phyloP scores from a whole-genome alignment of 805 yeast genomes.

The Metschnikowia hibisci region DNA sequence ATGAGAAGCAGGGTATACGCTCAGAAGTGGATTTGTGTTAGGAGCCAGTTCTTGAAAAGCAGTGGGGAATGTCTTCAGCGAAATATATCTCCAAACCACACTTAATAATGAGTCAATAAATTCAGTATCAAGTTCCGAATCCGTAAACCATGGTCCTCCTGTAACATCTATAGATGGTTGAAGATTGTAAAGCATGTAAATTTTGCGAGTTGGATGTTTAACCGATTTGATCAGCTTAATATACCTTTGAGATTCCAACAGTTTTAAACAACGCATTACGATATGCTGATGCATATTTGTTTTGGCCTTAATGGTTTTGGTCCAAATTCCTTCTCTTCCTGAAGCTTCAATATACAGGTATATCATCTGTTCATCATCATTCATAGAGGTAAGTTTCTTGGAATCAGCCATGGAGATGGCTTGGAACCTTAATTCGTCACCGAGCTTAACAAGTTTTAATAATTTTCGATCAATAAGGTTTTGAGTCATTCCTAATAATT shows the following conservation, averaged over 20 bases:
- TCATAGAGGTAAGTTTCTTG: constrained; percentile 68
- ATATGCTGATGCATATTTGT: constrained; percentile 89
- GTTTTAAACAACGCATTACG: constrained; percentile 77
- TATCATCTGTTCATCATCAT: constrained; percentile 83
- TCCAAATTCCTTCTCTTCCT: constrained; percentile 95
- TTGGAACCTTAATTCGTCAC: constrained; percentile 67
- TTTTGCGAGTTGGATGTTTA: constrained; percentile 88
- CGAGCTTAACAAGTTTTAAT: constrained; percentile 64
- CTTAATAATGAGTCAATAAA: constrained; percentile 80
- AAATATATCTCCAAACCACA: constrained; percentile 84
- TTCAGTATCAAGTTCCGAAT: constrained; percentile 89
- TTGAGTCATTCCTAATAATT: constrained; percentile 48
- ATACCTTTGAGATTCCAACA: constrained; percentile 72
- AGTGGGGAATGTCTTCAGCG: constrained; percentile 70
- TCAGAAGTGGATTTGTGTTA: constrained; percentile 39
- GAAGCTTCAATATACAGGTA: constrained; percentile 89
- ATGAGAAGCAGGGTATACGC: constrained; percentile 54
- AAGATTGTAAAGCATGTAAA: constrained; percentile 88
- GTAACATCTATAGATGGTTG: constrained; percentile 95
- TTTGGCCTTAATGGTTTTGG: constrained; percentile 82
- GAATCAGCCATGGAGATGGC: constrained; percentile 76
- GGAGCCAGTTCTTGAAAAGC: constrained; percentile 49
- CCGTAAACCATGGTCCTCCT: constrained; percentile 99
- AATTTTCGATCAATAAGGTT: constrained; percentile 54
- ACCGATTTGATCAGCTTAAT: constrained; percentile 90